Percentiles rank a stretch among this genome's conserved stretches.
Conservation (phyloP, 2,329 filamentous ascomycete species). For the Hypoxylon sp. region DNA sequence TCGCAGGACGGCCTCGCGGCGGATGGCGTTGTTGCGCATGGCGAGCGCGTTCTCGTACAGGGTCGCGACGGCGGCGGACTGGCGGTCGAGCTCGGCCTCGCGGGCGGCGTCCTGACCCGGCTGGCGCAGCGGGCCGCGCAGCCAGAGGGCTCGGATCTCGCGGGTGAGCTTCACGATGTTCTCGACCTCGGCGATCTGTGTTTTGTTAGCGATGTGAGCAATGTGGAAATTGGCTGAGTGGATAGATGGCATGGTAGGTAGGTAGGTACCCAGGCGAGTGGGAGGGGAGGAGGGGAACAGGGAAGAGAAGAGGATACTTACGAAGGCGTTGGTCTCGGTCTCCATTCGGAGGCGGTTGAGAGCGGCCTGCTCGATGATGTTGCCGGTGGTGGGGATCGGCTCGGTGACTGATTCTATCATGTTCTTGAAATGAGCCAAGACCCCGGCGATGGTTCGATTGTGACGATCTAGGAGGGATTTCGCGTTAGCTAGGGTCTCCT, state of each 20-base stretch:
- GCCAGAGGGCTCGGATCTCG: conserved; percentile 64
- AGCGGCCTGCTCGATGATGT: conserved; percentile 55
- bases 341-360: conserved; percentile 58
- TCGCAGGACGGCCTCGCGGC: conserved; percentile 4
- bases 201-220: not conserved
- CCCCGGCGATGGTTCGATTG: conserved; percentile 58
- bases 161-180: conserved; percentile 62
- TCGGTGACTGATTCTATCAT: conserved; percentile 56
- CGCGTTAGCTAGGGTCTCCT: conserved; percentile 27
- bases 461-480: conserved; percentile 59
- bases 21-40: conserved; percentile 42
- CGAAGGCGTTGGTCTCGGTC: conserved; percentile 54
- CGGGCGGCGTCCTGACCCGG: conserved; percentile 57
- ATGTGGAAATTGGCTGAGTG: not conserved
- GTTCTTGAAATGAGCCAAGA: conserved; percentile 60
- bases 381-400: conserved; percentile 52
- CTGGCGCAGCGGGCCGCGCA: conserved; percentile 60
- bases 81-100: conserved; percentile 53
- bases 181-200: conserved; percentile 57
- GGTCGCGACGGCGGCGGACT: conserved; percentile 54
- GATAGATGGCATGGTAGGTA: not conserved
- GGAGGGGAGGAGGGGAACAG: too few species aligned
- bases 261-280: not conserved
- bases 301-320: conserved; percentile 41
- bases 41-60: conserved; percentile 50